Evolutionary conservation across 352 stramenopile species (phyloP).

Genomic region (Phytophthora meadii): DNA sequence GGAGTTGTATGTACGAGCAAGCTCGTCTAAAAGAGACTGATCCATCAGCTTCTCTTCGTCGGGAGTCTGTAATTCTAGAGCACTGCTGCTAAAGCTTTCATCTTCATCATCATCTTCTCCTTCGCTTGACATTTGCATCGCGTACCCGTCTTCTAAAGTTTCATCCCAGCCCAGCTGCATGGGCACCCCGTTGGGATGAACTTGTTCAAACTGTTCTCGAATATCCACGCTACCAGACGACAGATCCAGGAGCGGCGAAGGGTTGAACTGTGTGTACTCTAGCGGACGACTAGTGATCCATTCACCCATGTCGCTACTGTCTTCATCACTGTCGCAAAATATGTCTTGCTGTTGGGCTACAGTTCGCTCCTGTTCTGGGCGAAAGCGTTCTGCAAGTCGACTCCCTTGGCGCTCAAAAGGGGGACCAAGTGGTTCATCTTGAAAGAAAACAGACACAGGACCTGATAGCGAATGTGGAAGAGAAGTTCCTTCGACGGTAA

Average conservation of each 20-base stretch:
- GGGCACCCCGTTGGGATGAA: slow-evolving; percentile 14
- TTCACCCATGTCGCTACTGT: slow-evolving; percentile 33
- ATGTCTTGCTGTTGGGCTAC: slow-evolving; percentile 23
- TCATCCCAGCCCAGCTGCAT: slow-evolving; percentile 28
- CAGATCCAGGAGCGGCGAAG: slow-evolving; percentile 24
- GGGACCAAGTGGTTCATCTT: not conserved
- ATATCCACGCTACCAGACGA: slow-evolving; percentile 41
- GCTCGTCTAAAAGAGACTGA: slow-evolving; percentile 25
- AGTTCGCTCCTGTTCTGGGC: not conserved
- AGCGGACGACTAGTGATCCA: slow-evolving; percentile 23
- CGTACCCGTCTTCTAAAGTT: slow-evolving; percentile 14
- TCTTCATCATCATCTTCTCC: slow-evolving; percentile 27
- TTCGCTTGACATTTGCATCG: slow-evolving; percentile 29
- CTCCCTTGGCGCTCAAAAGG: slow-evolving; percentile 6
- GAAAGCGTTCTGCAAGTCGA: slow-evolving; percentile 18
- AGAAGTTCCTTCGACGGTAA: slow-evolving; percentile 16
- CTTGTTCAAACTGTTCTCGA: slow-evolving; percentile 29
- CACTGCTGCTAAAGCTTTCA: slow-evolving; percentile 38
- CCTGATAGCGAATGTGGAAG: slow-evolving; percentile 18
- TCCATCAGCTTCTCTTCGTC: slow-evolving; percentile 34
- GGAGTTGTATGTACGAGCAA: slow-evolving; percentile 15
- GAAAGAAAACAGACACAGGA: slow-evolving; percentile 1
- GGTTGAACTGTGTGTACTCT: slow-evolving; percentile 30
- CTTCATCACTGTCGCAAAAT: slow-evolving; percentile 37
- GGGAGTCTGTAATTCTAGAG: slow-evolving; percentile 33